Percentiles rank a stretch among this genome's conserved stretches.
phyloP scores from a whole-genome alignment of 176 grass and related monocot species.

The Rhynchospora tenuis region DNA sequence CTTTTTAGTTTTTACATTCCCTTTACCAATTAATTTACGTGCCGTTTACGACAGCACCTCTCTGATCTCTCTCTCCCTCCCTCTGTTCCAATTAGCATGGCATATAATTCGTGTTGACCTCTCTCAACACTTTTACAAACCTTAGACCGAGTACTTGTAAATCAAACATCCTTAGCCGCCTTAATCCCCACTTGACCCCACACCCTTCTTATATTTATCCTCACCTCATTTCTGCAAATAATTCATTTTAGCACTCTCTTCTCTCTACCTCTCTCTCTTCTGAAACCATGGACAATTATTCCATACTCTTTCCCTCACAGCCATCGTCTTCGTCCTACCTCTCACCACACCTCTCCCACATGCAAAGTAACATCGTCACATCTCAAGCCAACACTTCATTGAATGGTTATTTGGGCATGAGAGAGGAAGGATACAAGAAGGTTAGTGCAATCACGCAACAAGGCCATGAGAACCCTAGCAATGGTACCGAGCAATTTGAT shows the following conservation, averaged over 20 bases:
- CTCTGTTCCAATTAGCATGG: background rate
- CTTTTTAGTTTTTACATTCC: conserved; percentile 3
- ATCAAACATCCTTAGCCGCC: conserved; percentile 5
- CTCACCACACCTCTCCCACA: conserved; percentile 20
- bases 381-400: background rate
- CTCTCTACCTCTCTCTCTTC: background rate
- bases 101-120: conserved; percentile 9
- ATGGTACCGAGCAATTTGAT: background rate
- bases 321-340: conserved; percentile 32
- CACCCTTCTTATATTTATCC: conserved; percentile 16
- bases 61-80: conserved; percentile 1
- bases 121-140: conserved; percentile 7
- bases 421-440: conserved; percentile 27
- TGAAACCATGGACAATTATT: conserved; percentile 48
- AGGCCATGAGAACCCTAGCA: conserved; percentile 25
- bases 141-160: conserved; percentile 2
- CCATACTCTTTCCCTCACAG: conserved; percentile 41
- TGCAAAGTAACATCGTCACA: background rate
- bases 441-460: conserved; percentile 1
- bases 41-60: conserved; percentile 45
- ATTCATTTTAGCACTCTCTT: conserved; percentile 32
- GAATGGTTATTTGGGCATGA: conserved; percentile 3
- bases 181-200: background rate
- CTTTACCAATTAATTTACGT: conserved; percentile 33
- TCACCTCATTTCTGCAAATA: background rate